Evolutionary conservation across 768 basidiomycete genomes (phyloP).

Genomic region (Panaeolus papilionaceus): DNA sequence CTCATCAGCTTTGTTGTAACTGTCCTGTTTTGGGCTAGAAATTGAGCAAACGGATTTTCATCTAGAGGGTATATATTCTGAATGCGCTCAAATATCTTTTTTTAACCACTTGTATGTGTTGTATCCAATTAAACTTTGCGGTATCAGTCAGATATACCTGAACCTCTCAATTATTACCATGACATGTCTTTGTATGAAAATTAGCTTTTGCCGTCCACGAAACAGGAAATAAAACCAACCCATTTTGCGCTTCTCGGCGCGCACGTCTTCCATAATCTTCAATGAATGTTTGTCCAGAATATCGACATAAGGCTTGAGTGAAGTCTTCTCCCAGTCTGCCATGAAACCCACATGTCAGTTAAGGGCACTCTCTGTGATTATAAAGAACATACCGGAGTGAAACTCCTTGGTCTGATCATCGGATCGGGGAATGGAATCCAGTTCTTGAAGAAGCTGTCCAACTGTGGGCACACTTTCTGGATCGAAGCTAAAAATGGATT

Average conservation of each 20-base stretch:
- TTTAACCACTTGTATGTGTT: conserved; percentile 4
- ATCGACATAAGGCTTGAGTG: conserved; percentile 88
- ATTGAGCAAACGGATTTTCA: neutral
- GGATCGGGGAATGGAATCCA: conserved; percentile 53
- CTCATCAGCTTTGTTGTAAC: neutral
- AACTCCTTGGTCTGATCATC: conserved; percentile 46
- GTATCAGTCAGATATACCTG: conserved; percentile 2
- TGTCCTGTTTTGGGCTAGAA: conserved; percentile 5
- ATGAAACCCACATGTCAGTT: neutral
- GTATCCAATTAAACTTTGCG: neutral
- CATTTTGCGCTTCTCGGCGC: conserved; percentile 53
- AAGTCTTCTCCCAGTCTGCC: conserved; percentile 85
- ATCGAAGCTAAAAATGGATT: conserved; percentile 77
- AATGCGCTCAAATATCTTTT: neutral
- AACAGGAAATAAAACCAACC: conserved; percentile 25
- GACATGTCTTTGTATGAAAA: conserved; percentile 25
- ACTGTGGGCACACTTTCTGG: conserved; percentile 89
- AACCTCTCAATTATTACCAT: conserved; percentile 24
- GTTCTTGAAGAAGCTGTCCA: conserved; percentile 78
- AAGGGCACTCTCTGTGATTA: neutral
- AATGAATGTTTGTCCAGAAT: conserved; percentile 81
- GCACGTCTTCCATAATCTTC: conserved; percentile 61
- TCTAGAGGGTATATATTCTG: conserved; percentile 13
- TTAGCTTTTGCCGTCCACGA: neutral
- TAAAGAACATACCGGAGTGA: conserved; percentile 50